Conservation (phyloP, 495 filamentous ascomycete genomes). For the Diplogelasinospora grovesii region DNA sequence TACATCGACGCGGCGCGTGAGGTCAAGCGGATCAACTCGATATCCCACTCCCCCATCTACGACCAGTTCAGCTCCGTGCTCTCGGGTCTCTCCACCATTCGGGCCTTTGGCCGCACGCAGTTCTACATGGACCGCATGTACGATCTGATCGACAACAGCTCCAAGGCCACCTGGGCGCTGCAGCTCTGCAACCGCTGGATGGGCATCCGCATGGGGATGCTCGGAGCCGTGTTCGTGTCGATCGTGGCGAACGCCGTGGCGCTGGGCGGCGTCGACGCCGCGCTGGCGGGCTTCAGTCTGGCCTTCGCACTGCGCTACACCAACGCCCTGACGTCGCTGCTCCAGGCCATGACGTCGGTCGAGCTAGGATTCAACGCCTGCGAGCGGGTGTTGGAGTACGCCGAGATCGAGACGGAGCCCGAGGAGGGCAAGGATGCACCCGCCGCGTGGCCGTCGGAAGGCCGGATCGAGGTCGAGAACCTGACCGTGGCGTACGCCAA, state of each 20-base stretch:
- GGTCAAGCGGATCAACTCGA: conserved; percentile 57
- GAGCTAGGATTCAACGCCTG: conserved; percentile 35
- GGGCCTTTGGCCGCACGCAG: conserved; percentile 50
- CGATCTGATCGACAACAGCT: conserved; percentile 47
- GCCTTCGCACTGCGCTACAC: conserved; percentile 52
- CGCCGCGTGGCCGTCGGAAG: conserved; percentile 39
- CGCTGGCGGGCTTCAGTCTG: conserved; percentile 49
- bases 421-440: conserved; percentile 28
- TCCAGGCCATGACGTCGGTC: conserved; percentile 46
- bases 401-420: conserved; percentile 28
- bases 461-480: conserved; percentile 33
- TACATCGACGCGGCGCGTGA: conserved; percentile 58
- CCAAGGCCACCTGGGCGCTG: conserved; percentile 46
- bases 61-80: conserved; percentile 55
- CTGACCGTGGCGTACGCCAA: conserved; percentile 34
- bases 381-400: conserved; percentile 35
- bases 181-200: conserved; percentile 57
- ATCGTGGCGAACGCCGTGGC: conserved; percentile 53
- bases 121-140: conserved; percentile 51
- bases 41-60: conserved; percentile 55
- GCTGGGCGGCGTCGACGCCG: conserved; percentile 49
- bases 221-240: conserved; percentile 54
- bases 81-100: conserved; percentile 56
- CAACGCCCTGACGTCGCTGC: conserved; percentile 36
- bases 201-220: conserved; percentile 49